phyloP scores from a whole-genome alignment of 2,329 filamentous ascomycete genomes.

The Hypoxylon rubiginosum region DNA sequence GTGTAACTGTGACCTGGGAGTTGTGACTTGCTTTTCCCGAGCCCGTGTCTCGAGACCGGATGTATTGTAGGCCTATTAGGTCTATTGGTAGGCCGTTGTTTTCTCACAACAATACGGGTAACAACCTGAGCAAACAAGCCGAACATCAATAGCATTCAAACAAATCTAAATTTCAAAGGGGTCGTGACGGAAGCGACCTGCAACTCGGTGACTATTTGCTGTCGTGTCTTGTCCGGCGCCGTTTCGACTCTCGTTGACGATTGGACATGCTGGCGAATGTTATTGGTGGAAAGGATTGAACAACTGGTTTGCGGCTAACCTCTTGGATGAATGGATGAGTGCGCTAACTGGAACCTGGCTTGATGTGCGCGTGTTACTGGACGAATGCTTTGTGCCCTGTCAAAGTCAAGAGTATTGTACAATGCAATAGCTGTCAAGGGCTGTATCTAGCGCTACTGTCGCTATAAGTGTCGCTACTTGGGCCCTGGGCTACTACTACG shows the following conservation, averaged over 20 bases:
- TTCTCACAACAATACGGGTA: constrained; percentile 21
- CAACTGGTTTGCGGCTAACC: constrained; percentile 19
- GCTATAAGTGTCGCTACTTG: constrained; percentile 4
- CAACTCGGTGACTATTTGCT: constrained; percentile 25
- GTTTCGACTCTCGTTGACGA: constrained; percentile 34
- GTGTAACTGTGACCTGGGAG: constrained; percentile 26
- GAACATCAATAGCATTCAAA: constrained; percentile 16
- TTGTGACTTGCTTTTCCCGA: constrained; percentile 34
- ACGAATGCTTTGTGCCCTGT: constrained; percentile 25
- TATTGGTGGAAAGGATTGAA: constrained; percentile 28
- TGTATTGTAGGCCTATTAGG: constrained; percentile 20
- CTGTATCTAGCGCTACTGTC: constrained; percentile 26
- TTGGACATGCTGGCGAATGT: constrained; percentile 3
- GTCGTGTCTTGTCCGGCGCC: constrained; percentile 22
- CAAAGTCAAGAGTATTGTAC: no score
- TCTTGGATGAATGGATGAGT: constrained; percentile 36
- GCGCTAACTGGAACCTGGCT: constrained; percentile 39
- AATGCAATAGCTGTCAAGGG: neutral
- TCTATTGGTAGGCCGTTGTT: constrained; percentile 31
- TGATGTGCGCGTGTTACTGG: constrained; percentile 30
- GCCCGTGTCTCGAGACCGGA: constrained; percentile 29
- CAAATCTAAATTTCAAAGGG: constrained; percentile 24
- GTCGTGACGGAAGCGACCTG: constrained; percentile 26
- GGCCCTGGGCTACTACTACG: no score
- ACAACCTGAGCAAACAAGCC: neutral